Base-by-base conservation (phyloP, 2,329 filamentous ascomycete species). In the Onygena corvina region DNA sequence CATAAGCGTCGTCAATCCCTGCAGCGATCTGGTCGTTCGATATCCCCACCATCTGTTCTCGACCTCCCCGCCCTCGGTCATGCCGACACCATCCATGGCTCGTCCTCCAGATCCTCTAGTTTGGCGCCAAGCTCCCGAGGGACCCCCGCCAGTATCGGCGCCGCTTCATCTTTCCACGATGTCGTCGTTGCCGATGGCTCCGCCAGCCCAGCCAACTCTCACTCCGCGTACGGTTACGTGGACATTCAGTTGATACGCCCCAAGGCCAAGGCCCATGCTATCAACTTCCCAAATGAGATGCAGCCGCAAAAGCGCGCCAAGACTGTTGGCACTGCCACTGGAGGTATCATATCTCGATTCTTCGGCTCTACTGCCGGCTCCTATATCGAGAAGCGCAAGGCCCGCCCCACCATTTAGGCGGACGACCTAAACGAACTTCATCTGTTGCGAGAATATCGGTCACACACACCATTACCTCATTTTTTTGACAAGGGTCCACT, bases 51-150 rank as follows among this genome's bases (percentile, higher is more conserved):
- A 4, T 71, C 68, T 2, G 53, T 70, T 38, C 63, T 64, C 20
- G 70, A 72, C 51, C 63, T 72, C 0, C 70, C 70, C 3, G 57
- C 58, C 2, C 60, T 72, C 2, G 67, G 68, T 1, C 65, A 66
- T 21, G 63, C 65, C 49, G 69, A 67, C 3, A 60, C 63, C 34
- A 68, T 67, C 3, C 56, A 68, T 25, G 64, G 63, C 57, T 71
- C 53, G 8, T 53, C 54, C 21, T 56, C 69, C 25, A 64, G 67
- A 25, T 68, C 68, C 1, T 71, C 69, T 18, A 71, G 69, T 45
- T 49, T 67, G 9, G 64, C 68, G 14, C 47, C 4, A 14, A 70
- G 67, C 51, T 67, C 64, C 11, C 64, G 67, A 12, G 68, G 67
- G 31, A 71, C 69, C 1, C 69, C 69, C 0, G 64, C 65, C 31